Base-by-base conservation (phyloP, 768 basidiomycete genomes). In the Phaeotremella skinneri region DNA sequence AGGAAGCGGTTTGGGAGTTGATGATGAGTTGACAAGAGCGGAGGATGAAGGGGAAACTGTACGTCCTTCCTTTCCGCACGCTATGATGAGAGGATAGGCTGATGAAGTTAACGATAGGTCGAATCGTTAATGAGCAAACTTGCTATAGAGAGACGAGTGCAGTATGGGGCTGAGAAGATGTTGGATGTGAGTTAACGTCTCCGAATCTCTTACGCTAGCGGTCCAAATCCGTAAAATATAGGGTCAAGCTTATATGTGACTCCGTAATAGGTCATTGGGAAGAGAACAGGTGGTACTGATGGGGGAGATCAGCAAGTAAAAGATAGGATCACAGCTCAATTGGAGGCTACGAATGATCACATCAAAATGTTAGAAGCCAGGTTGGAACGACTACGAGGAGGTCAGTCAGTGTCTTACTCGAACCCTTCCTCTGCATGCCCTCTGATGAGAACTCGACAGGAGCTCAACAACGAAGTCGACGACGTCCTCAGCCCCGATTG, bases 131-230 rank as follows among this genome's bases (percentile, higher is more conserved):
- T 84, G 50, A 82, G 81, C 54, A 84, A 85, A 69, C 80, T 93
- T 20, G 83, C 84, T 53, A 81, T 88, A 60, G 87, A 92, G 78
- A 85, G 84, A 61, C 82, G 87, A 55, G 90, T 96, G 61, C 90
- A 85, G 74, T 91, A 91, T 76, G 92, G 92, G 11, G 92, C 92
- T 0, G 90, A 93, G 80, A 91, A 88, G 66, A 82, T 97, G 61
- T 80, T 96, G 14, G 85, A 85, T 66, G 86, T 89, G 78, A 78
- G 81, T 30, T 70, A 85, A n/a, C n/a, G n/a, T n/a, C n/a, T n/a
- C n/a, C n/a, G n/a, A n/a, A n/a, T n/a, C n/a, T 39, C 80, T 86
- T 85, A 58, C 67, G 80, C 76, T 11, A 37, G 34, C 53, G 21
- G 30, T 11, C 20, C 47, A 45, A 29, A 25, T 52, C n/a, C 41